Conservation (phyloP, 176 grass and related monocot genomes). For the Carex kokanica region DNA sequence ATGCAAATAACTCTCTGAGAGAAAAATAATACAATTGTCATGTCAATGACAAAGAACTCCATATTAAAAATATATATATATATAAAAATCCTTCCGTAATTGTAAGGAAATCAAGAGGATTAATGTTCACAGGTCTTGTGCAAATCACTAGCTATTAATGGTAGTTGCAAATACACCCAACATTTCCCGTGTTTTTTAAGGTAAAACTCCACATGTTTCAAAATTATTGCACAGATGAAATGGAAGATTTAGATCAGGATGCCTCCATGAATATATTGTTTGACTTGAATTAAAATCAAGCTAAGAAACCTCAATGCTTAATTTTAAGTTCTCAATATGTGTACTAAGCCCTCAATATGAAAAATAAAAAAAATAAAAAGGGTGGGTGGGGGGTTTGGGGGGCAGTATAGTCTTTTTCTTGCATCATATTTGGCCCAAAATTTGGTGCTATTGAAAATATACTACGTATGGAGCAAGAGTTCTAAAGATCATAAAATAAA, state of each 20-base stretch:
- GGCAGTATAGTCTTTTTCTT: neutral
- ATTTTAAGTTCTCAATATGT: neutral
- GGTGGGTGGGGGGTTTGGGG: neutral
- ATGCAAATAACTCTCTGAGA: constrained; percentile 67
- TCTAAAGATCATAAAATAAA: neutral
- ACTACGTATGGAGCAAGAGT: too few relatives aligned
- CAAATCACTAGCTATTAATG: neutral
- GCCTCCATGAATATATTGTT: neutral
- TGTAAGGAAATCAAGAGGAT: neutral
- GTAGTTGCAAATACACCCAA: neutral
- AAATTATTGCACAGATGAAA: neutral
- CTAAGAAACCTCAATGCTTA: neutral
- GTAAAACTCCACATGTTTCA: neutral
- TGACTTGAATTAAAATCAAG: neutral
- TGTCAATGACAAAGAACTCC: constrained; percentile 4
- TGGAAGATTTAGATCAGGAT: neutral
- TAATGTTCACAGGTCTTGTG: neutral
- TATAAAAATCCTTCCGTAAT: neutral
- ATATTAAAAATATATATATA: neutral
- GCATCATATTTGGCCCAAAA: neutral
- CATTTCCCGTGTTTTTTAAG: neutral
- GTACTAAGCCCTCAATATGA: neutral
- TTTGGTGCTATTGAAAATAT: neutral
- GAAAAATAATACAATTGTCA: constrained; percentile 14
- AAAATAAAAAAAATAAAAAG: neutral